Conservation (phyloP, 805 yeast genomes). For the Sungouiozyma ichnusensis region DNA sequence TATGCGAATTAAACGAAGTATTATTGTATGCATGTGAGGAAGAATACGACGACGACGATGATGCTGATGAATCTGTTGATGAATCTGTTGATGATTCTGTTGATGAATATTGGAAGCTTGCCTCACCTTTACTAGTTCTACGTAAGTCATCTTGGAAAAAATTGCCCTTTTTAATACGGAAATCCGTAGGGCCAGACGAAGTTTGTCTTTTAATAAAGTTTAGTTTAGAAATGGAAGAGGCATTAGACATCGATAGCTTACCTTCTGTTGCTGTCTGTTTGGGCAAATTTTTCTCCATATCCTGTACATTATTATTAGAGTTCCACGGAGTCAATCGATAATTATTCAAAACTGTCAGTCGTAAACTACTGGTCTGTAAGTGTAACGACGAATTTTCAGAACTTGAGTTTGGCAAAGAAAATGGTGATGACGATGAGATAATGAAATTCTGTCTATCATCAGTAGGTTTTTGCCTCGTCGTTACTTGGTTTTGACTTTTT, state of each 20-base stretch:
- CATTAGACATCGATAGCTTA: background rate
- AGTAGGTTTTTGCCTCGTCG: background rate
- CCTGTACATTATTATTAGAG: background rate
- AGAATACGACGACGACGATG: slow-evolving; percentile 1
- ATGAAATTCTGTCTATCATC: background rate
- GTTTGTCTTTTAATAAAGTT: background rate
- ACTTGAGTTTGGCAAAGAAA: background rate
- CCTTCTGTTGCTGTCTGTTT: background rate
- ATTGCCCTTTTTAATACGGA: background rate
- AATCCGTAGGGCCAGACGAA: background rate
- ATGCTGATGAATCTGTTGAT: background rate
- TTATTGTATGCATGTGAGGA: background rate
- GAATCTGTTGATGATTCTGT: background rate
- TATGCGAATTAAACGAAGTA: slow-evolving; percentile 1
- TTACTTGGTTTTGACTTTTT: background rate
- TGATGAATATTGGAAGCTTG: no score
- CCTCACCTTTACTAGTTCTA: background rate
- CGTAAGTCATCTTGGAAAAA: background rate
- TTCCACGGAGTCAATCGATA: background rate
- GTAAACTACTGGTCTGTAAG: background rate
- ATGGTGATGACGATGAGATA: background rate
- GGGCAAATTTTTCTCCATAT: background rate
- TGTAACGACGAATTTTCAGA: background rate
- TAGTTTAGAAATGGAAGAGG: background rate
- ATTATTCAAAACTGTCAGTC: background rate